phyloP scores from a whole-genome alignment of 345 rosid species.

The Tarenaya hassleriana region DNA sequence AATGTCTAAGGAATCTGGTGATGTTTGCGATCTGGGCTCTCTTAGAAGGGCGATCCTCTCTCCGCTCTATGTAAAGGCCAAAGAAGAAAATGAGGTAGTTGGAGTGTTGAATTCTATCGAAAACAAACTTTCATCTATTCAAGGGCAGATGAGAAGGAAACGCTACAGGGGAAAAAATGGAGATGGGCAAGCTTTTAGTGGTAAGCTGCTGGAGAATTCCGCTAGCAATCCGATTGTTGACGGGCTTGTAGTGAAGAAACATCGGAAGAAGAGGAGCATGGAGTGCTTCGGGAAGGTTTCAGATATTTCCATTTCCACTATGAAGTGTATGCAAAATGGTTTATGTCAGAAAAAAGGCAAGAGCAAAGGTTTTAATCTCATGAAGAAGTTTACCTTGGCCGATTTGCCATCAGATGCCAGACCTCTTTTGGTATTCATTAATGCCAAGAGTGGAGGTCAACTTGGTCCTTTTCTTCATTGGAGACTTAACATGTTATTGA shows the following conservation, averaged over 20 bases:
- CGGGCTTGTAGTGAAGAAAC: constrained; percentile 44
- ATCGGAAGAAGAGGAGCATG: constrained; percentile 37
- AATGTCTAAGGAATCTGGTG: constrained; percentile 59
- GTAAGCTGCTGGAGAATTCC: constrained; percentile 36
- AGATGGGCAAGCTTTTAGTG: constrained; percentile 29
- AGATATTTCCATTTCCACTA: constrained; percentile 17
- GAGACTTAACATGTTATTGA: constrained; percentile 64
- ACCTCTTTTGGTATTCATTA: constrained; percentile 73
- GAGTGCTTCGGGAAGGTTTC: constrained; percentile 33
- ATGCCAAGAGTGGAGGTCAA: constrained; percentile 81
- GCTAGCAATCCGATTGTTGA: constrained; percentile 31
- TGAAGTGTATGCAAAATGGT: constrained; percentile 30
- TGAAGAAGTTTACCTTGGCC: constrained; percentile 37
- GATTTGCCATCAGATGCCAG: constrained; percentile 59
- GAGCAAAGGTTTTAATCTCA: constrained; percentile 21
- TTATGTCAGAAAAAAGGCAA: constrained; percentile 30
- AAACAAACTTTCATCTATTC: constrained; percentile 37
- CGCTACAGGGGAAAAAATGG: constrained; percentile 35
- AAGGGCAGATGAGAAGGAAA: constrained; percentile 39
- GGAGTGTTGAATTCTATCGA: constrained; percentile 35
- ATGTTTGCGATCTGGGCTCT: constrained; percentile 57
- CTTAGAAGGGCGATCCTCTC: constrained; percentile 54
- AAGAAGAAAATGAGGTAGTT: constrained; percentile 29
- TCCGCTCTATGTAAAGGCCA: constrained; percentile 50
- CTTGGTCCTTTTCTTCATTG: constrained; percentile 64